These are phyloP conservation scores for Xylaria sp. DNA, from an alignment of 2,329 filamentous ascomycete genomes.

Conservation along the genomic window DNA sequence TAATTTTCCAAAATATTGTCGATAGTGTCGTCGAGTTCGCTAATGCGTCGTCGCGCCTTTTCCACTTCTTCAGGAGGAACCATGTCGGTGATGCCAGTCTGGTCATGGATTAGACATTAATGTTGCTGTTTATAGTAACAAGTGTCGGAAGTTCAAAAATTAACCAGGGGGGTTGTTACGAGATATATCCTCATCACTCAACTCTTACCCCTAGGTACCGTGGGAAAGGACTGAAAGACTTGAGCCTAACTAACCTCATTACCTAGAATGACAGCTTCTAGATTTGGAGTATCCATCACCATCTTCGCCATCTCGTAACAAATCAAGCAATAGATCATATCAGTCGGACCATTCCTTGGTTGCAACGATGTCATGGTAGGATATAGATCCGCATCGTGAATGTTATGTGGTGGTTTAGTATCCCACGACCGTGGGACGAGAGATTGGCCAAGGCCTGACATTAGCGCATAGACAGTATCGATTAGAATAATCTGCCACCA, in stretches of 20 bases:
- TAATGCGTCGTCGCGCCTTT: constrained; percentile 55
- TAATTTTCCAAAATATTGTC: constrained; percentile 59
- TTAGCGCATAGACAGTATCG: constrained; percentile 65
- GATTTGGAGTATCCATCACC: constrained; percentile 58
- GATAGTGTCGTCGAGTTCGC: constrained; percentile 56
- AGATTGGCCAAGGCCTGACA: constrained; percentile 66
- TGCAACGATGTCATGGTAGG: constrained; percentile 62
- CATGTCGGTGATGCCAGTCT: constrained; percentile 45
- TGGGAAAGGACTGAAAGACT: background rate
- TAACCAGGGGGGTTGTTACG: background rate
- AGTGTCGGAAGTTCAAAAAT: too few species aligned
- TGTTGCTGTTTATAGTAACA: background rate
- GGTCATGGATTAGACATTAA: constrained; percentile 1
- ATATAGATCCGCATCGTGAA: constrained; percentile 68
- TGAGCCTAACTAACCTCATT: constrained; percentile 47
- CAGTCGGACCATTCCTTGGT: constrained; percentile 65
- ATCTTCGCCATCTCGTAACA: constrained; percentile 62
- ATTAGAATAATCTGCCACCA: constrained; percentile 73
- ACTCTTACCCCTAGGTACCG: background rate
- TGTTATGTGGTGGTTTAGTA: constrained; percentile 64
- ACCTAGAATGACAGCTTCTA: constrained; percentile 62
- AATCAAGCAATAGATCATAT: constrained; percentile 68
- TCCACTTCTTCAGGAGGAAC: constrained; percentile 49
- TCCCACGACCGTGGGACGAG: constrained; percentile 64
- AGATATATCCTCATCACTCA: background rate